A percentile compares a stretch with the other conserved stretches of the same genome.
These are phyloP conservation scores for Candida tropicalis DNA, from an alignment of 1,139 yeast genomes.

Conservation along the genomic window DNA sequence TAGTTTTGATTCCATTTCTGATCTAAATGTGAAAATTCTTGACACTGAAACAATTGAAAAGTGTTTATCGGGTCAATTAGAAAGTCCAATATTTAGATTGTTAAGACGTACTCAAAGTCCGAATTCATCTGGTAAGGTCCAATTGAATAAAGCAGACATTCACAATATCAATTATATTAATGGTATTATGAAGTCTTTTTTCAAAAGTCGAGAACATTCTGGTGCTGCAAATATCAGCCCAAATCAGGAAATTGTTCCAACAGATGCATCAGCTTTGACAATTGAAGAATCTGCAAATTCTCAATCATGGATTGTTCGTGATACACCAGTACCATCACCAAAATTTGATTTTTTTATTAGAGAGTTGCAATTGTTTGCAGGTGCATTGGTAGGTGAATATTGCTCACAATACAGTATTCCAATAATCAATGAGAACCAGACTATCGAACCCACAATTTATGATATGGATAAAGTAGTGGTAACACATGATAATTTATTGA, in stretches of 20 bases:
- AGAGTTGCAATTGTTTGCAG: constrained; percentile 31
- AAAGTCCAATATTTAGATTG: constrained; percentile 32
- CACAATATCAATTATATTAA: constrained; percentile 38
- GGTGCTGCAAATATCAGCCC: constrained; percentile 26
- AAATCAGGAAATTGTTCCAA: background rate
- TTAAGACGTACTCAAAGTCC: constrained; percentile 20
- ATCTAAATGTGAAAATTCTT: constrained; percentile 26
- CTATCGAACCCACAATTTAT: constrained; percentile 14
- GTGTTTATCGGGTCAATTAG: constrained; percentile 31
- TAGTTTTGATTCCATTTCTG: constrained; percentile 32
- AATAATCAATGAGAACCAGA: constrained; percentile 26
- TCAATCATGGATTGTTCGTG: background rate
- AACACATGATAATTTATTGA: constrained; percentile 37
- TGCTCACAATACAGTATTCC: constrained; percentile 31
- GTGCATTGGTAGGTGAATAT: constrained; percentile 28
- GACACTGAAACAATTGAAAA: constrained; percentile 25
- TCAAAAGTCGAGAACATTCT: constrained; percentile 32
- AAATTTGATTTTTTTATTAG: constrained; percentile 25
- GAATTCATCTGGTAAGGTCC: constrained; percentile 2
- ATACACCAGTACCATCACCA: constrained; percentile 1
- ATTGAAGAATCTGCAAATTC: background rate
- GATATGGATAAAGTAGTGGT: constrained; percentile 28
- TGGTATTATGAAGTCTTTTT: constrained; percentile 34
- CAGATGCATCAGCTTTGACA: constrained; percentile 5
- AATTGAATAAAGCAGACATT: constrained; percentile 28